Evolutionary conservation across 352 stramenopile species (phyloP).

Genomic region (Phytophthora europaea): DNA sequence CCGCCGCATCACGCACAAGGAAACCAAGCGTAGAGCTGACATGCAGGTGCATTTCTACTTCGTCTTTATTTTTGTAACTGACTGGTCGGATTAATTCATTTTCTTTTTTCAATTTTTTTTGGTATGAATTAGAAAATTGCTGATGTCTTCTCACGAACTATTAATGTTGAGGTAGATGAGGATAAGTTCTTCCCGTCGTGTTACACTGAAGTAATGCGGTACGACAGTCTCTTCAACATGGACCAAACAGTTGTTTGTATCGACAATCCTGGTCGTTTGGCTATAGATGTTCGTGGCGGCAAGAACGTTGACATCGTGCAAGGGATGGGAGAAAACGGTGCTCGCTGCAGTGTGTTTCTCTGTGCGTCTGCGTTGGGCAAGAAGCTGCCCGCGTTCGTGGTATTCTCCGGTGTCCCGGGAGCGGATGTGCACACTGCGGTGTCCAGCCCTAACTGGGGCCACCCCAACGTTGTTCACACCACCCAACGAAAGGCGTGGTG

Average conservation of each 20-base stretch:
- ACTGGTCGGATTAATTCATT: neutral
- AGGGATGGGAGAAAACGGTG: conserved; percentile 7
- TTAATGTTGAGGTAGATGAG: conserved; percentile 1
- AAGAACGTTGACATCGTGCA: conserved; percentile 11
- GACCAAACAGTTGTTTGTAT: conserved; percentile 15
- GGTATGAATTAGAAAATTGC: conserved; percentile 5
- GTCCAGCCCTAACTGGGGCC: conserved; percentile 1
- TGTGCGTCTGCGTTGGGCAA: conserved; percentile 3
- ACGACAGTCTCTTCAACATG: conserved; percentile 4
- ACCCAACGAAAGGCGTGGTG: conserved; percentile 5
- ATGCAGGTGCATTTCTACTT: conserved; percentile 4
- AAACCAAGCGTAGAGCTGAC: neutral
- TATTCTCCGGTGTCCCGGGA: conserved; percentile 5
- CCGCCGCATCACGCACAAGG: conserved; percentile 16
- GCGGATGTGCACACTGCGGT: neutral
- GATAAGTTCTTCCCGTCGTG: neutral
- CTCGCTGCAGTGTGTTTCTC: conserved; percentile 13
- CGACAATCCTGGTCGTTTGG: conserved; percentile 10
- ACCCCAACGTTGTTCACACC: conserved; percentile 7
- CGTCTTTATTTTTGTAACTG: too few relatives aligned
- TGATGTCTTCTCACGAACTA: conserved; percentile 4
- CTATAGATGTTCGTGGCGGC: neutral
- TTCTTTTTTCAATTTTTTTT: neutral
- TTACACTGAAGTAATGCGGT: neutral
- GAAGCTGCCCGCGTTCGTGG: conserved; percentile 1